Evolutionary conservation across 2,329 filamentous ascomycete genomes (phyloP).

Genomic region (Venturia oleaginea): DNA sequence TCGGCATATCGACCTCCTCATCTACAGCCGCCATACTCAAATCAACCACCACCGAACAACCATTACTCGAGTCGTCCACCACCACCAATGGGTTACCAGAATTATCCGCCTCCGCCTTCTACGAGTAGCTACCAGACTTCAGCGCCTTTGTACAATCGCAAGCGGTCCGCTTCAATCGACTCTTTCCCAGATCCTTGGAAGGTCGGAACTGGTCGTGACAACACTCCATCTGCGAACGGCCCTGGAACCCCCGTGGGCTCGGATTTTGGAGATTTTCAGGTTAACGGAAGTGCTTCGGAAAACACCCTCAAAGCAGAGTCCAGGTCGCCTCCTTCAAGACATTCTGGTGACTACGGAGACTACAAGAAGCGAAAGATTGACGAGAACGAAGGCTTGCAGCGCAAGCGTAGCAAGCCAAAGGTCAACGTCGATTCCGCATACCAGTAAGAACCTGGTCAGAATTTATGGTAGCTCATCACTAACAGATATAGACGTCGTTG

Average conservation of each 20-base stretch:
- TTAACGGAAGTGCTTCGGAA: constrained; percentile 4
- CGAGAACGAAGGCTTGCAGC: background rate
- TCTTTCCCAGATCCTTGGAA: constrained; percentile 9
- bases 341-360: background rate
- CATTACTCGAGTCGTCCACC: background rate
- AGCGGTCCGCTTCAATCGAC: background rate
- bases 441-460: background rate
- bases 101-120: background rate
- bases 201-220: background rate
- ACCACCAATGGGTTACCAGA: background rate
- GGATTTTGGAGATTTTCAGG: constrained; percentile 8
- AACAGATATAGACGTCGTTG: constrained; percentile 7
- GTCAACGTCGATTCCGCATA: background rate
- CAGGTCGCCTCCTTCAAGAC: background rate
- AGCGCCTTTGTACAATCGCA: background rate
- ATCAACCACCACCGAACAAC: background rate
- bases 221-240: background rate
- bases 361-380: constrained; percentile 5
- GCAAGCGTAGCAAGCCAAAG: constrained; percentile 5
- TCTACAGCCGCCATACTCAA: background rate
- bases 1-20: constrained; percentile 1
- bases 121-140: background rate
- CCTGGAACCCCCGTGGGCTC: constrained; percentile 9
- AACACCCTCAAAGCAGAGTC: constrained; percentile 4
- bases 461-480: background rate